Conservation (phyloP, 257 asterid genomes). For the Eucommia ulmoides region DNA sequence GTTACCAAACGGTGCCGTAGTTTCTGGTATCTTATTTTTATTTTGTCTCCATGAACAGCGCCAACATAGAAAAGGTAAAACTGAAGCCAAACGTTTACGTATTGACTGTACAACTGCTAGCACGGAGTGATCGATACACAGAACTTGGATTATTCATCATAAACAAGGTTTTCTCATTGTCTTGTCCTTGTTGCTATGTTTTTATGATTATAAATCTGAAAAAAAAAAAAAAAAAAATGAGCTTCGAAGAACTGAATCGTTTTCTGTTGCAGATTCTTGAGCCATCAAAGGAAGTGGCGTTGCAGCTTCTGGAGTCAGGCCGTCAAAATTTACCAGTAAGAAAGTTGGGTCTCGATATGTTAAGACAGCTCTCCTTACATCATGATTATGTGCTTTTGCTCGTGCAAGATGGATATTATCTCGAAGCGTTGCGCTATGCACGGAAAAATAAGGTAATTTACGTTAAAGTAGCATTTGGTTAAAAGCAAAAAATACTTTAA, state of each 20-base stretch:
- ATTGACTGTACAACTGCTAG: slow-evolving; percentile 70
- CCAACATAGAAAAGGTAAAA: slow-evolving; percentile 62
- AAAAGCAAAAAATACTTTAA: too few relatives aligned
- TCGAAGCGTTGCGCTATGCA: slow-evolving; percentile 88
- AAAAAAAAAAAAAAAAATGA: too few relatives aligned
- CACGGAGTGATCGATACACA: slow-evolving; percentile 62
- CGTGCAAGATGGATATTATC: slow-evolving; percentile 81
- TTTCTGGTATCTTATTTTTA: slow-evolving; percentile 8
- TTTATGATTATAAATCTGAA: too few relatives aligned
- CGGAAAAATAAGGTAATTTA: slow-evolving; percentile 63
- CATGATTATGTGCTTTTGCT: slow-evolving; percentile 73
- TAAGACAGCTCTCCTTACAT: slow-evolving; percentile 68
- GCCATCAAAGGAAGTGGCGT: slow-evolving; percentile 90
- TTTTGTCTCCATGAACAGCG: slow-evolving; percentile 38
- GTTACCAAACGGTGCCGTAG: too few relatives aligned
- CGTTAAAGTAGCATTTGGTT: too few relatives aligned
- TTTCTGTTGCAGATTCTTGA: slow-evolving; percentile 60
- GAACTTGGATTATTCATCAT: slow-evolving; percentile 65
- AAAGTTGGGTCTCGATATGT: slow-evolving; percentile 80
- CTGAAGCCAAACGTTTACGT: slow-evolving; percentile 54
- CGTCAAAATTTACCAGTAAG: slow-evolving; percentile 49
- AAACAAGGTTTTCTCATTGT: slow-evolving; percentile 49
- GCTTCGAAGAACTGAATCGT: slow-evolving; percentile 10
- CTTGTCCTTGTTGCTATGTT: too few relatives aligned
- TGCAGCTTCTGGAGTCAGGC: slow-evolving; percentile 78